Base-by-base conservation (phyloP, 495 filamentous ascomycete genomes). In the Aspergillus panamensis region DNA sequence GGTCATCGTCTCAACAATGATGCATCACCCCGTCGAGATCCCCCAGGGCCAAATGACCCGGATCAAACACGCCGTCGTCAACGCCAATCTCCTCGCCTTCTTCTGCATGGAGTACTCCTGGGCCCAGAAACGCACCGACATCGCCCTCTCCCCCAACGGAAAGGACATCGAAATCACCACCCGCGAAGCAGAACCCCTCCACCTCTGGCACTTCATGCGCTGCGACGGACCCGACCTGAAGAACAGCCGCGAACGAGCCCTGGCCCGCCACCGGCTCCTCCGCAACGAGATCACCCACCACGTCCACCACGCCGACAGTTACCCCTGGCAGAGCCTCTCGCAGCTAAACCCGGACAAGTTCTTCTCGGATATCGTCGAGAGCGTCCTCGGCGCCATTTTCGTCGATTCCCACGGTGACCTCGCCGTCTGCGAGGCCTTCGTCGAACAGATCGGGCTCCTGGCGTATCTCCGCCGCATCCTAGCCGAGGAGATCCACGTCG, bases 21-120 rank as follows among this genome's bases (percentile, higher is more conserved):
- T 74, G 59, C 63, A 72, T 0, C 70, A 74, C 35, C 65, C 73
- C 2, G 60, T 62, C 8, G 64, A 78, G 14, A 72, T 93, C 16
- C 66, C 79, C 1, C 83, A 89, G 44, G 69, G 80, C 12, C 64
- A 82, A 16, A 92, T 98, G 84, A 91, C 94, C 57, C 67, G 80
- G 0, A 71, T 93, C 55, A 86, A 86, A 53, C 84, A 89, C 12
- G 87, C 90, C 0, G 73, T 90, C 8, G 91, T 93, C 37, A 97
- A 96, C 66, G 90, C 82, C 0, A 80, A 94, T 59, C 85, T 96
- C 58, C 83, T 98, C n/a, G 89, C 84, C n/a, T 96, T 94, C 70
- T 62, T 92, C 10, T 87, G 84, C 57, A 83, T 96, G 76, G 66
- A 71, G 10, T 68, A 71, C 16, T 48, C 62, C 30, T 57, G 62